These are phyloP conservation scores for Tetraselmis chui DNA, from an alignment of 139 green algal species.

Conservation along the genomic window DNA sequence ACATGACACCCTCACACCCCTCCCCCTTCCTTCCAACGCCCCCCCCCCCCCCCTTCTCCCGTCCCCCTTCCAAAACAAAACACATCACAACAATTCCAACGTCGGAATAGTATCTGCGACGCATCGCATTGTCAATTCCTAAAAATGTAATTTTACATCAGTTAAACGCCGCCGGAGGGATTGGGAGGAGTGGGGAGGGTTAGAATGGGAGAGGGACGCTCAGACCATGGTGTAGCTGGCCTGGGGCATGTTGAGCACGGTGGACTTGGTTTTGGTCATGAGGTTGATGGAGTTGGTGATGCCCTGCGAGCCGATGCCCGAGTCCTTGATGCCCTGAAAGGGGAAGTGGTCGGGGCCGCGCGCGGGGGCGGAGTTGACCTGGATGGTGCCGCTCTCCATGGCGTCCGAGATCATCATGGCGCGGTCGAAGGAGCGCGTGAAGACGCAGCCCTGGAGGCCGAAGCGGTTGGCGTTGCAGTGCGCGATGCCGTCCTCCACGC, in stretches of 20 bases:
- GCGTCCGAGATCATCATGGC: slow-evolving; percentile 80
- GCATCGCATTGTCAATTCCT: no score
- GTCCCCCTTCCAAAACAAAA: no score
- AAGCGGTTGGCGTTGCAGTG: slow-evolving; percentile 72
- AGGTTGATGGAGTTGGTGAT: slow-evolving; percentile 81
- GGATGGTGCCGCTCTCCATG: slow-evolving; percentile 92
- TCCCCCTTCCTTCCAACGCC: no score
- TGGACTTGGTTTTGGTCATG: slow-evolving; percentile 94
- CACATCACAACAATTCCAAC: no score
- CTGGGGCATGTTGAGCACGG: slow-evolving; percentile 80
- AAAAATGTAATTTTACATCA: no score
- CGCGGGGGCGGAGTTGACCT: slow-evolving; percentile 85
- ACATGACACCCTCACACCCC: no score
- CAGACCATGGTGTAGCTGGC: slow-evolving; percentile 72
- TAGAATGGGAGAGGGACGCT: background rate
- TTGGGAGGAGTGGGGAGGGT: no score
- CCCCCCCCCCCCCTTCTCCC: no score
- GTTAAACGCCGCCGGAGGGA: no score
- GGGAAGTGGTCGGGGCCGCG: slow-evolving; percentile 85
- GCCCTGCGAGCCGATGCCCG: slow-evolving; percentile 85
- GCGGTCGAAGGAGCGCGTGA: slow-evolving; percentile 83
- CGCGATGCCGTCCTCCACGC: slow-evolving; percentile 66
- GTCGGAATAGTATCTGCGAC: no score
- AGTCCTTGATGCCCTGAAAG: slow-evolving; percentile 83
- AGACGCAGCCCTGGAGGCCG: slow-evolving; percentile 81